Evolutionary conservation across 768 basidiomycete species (phyloP).

Genomic region (Mycena leptocephala): DNA sequence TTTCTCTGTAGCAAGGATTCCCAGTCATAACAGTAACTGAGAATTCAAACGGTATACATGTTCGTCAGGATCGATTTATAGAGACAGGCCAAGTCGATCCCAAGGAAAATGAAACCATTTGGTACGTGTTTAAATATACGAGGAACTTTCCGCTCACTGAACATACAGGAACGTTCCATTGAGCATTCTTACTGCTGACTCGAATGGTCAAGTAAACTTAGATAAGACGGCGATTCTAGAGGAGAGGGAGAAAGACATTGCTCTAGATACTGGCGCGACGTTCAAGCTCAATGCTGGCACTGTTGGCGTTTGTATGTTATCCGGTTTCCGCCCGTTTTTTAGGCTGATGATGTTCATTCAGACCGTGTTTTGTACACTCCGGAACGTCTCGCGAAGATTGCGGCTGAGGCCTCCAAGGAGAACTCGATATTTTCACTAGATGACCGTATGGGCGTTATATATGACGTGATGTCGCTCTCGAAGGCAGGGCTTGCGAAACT

Average conservation of each 20-base stretch:
- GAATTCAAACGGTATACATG: conserved; percentile 75
- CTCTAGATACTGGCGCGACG: conserved; percentile 80
- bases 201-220: conserved; percentile 69
- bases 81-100: conserved; percentile 85
- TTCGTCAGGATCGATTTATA: conserved; percentile 94
- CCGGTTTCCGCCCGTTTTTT: background rate
- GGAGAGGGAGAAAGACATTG: conserved; percentile 77
- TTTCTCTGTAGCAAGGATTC: conserved; percentile 74
- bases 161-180: conserved; percentile 84
- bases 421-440: conserved; percentile 81
- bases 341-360: conserved; percentile 45
- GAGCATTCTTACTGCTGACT: conserved; percentile 75
- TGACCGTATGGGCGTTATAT: conserved; percentile 92
- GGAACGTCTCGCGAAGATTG: conserved; percentile 85
- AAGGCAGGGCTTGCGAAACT: conserved; percentile 86
- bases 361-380: conserved; percentile 92
- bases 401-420: conserved; percentile 80
- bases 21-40: conserved; percentile 93
- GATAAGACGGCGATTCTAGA: conserved; percentile 78
- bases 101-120: conserved; percentile 91
- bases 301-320: conserved; percentile 86
- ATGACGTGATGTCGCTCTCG: conserved; percentile 86
- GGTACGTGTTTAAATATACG: conserved; percentile 60
- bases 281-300: conserved; percentile 96
- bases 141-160: background rate